A percentile compares a stretch with the other conserved stretches of the same genome.
Conservation (phyloP, 2,329 filamentous ascomycete genomes). For the Pochonia chlamydosporia region DNA sequence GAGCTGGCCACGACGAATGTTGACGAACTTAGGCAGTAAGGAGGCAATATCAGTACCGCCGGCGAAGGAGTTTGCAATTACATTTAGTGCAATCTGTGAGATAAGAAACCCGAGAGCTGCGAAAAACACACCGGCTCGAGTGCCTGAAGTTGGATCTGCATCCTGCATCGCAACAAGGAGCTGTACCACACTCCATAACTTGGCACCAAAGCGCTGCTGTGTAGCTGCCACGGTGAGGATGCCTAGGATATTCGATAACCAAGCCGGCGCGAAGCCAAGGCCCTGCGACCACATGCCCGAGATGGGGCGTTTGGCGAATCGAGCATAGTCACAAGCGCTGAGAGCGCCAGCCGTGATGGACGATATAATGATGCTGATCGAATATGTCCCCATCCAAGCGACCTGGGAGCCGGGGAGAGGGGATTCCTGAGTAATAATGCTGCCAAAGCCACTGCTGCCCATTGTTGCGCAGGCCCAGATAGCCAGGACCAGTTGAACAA, state of each 20-base stretch:
- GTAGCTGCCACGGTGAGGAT: constrained; percentile 5
- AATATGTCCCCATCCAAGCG: constrained; percentile 3
- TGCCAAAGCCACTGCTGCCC: constrained; percentile 20
- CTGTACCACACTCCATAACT: constrained; percentile 4
- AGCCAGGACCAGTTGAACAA: constrained; percentile 24
- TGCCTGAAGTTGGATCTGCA: constrained; percentile 4
- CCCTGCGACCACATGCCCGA: constrained; percentile 3
- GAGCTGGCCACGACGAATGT: constrained; percentile 46
- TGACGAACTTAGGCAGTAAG: constrained; percentile 43
- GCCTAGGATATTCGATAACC: constrained; percentile 3
- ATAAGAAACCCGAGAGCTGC: constrained; percentile 12
- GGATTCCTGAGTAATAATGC: neutral
- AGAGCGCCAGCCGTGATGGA: neutral
- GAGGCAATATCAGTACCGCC: constrained; percentile 48
- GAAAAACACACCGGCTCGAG: constrained; percentile 12
- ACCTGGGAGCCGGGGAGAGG: neutral
- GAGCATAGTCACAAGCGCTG: constrained; percentile 5
- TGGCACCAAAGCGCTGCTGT: constrained; percentile 4
- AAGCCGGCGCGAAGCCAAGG: neutral
- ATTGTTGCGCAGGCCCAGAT: constrained; percentile 29
- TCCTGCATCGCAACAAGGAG: constrained; percentile 4
- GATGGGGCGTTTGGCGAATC: neutral
- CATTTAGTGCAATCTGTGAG: constrained; percentile 13
- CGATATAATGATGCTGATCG: constrained; percentile 1
- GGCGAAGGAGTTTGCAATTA: constrained; percentile 20